These are phyloP conservation scores for Aspergillus pseudonomiae DNA, from an alignment of 2,329 filamentous ascomycete genomes.

Conservation along the genomic window DNA sequence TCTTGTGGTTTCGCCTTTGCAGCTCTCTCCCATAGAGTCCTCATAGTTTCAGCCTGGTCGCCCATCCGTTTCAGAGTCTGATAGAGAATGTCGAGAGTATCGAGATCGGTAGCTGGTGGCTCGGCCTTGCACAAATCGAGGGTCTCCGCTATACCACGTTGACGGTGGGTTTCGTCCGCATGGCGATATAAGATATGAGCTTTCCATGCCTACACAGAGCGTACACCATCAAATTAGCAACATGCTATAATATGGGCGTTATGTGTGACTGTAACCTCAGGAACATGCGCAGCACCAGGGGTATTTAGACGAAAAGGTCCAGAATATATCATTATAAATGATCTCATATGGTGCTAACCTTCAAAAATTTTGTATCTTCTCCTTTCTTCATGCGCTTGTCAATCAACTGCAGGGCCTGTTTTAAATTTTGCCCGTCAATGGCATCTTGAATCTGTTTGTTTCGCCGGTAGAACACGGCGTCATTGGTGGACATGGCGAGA, in stretches of 20 bases:
- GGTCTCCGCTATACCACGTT: constrained; percentile 48
- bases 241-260: background rate
- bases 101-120: constrained; percentile 48
- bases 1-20: constrained; percentile 48
- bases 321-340: background rate
- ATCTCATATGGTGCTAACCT: constrained; percentile 29
- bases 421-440: constrained; percentile 51
- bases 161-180: constrained; percentile 44
- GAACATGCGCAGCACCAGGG: background rate
- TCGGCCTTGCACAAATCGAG: constrained; percentile 46
- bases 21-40: constrained; percentile 51
- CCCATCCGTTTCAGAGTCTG: constrained; percentile 42
- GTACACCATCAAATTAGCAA: constrained; percentile 11
- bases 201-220: constrained; percentile 45
- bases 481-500: constrained; percentile 32
- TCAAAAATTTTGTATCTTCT: constrained; percentile 47
- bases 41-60: constrained; percentile 38
- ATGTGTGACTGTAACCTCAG: background rate
- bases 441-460: constrained; percentile 55
- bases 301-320: background rate
- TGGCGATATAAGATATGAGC: constrained; percentile 46
- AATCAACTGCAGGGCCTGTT: constrained; percentile 53
- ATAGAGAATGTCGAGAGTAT: constrained; percentile 48
- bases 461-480: constrained; percentile 47
- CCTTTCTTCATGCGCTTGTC: constrained; percentile 60